phyloP scores from a whole-genome alignment of 805 yeast genomes.

The Ogataea nitratoaversa region DNA sequence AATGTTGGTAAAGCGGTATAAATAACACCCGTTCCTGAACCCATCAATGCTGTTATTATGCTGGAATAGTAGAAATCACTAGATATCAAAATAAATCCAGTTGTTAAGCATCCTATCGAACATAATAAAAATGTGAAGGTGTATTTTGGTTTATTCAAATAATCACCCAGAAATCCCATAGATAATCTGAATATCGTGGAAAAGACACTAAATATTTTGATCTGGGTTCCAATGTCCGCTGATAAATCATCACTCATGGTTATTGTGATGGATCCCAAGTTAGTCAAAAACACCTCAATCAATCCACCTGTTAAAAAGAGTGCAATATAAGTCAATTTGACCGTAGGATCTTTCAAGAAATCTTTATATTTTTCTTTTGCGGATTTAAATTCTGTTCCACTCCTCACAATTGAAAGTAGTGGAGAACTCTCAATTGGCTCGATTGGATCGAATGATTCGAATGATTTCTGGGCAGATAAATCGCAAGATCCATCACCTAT shows the following conservation, averaged over 20 bases:
- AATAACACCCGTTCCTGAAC: slow-evolving; percentile 73
- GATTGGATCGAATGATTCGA: background rate
- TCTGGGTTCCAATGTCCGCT: slow-evolving; percentile 40
- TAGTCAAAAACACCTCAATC: slow-evolving; percentile 76
- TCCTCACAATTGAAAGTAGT: background rate
- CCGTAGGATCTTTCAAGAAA: slow-evolving; percentile 47
- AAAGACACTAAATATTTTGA: slow-evolving; percentile 53
- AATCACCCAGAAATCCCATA: slow-evolving; percentile 65
- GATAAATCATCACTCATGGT: slow-evolving; percentile 25
- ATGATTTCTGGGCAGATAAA: slow-evolving; percentile 1
- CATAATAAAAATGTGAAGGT: slow-evolving; percentile 6
- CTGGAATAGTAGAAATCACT: slow-evolving; percentile 8
- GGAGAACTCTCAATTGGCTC: slow-evolving; percentile 1
- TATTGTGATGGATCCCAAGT: slow-evolving; percentile 64
- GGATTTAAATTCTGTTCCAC: background rate
- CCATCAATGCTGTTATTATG: slow-evolving; percentile 46
- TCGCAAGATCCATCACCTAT: slow-evolving; percentile 11
- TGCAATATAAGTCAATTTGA: slow-evolving; percentile 60
- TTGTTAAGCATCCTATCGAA: slow-evolving; percentile 7
- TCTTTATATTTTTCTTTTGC: background rate
- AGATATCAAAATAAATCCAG: slow-evolving; percentile 13
- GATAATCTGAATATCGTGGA: slow-evolving; percentile 66
- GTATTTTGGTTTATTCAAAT: slow-evolving; percentile 28
- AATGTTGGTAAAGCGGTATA: slow-evolving; percentile 82
- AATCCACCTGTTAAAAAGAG: slow-evolving; percentile 76